These are phyloP conservation scores for Vaccinium vitisidaea DNA, from an alignment of 148 eudicot species.

Conservation along the genomic window DNA sequence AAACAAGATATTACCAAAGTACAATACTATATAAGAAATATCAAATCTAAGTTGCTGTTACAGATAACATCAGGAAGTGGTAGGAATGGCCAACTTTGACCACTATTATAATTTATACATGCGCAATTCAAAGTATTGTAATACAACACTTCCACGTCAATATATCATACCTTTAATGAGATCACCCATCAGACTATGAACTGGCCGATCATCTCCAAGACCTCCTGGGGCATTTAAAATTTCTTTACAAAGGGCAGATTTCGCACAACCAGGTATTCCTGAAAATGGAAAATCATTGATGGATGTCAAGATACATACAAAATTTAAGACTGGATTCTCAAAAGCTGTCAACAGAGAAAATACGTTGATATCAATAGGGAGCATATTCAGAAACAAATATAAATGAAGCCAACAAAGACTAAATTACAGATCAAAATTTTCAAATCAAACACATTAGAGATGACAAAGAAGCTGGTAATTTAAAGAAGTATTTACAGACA, in stretches of 20 bases:
- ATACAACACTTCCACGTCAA: background rate
- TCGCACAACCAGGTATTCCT: slow-evolving; percentile 99
- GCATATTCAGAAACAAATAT: background rate
- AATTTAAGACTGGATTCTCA: background rate
- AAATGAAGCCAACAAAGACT: background rate
- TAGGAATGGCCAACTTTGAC: background rate
- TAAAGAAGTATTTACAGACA: background rate
- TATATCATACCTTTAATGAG: slow-evolving; percentile 64
- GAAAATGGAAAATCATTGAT: slow-evolving; percentile 15
- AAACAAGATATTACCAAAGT: background rate
- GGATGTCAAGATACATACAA: slow-evolving; percentile 8
- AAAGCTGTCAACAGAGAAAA: slow-evolving; percentile 12
- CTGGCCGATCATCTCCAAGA: slow-evolving; percentile 76
- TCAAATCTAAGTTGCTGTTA: background rate
- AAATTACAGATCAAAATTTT: background rate
- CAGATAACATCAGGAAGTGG: slow-evolving; percentile 1
- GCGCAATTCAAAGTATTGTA: background rate
- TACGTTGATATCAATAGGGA: background rate
- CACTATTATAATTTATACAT: background rate
- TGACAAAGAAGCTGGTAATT: background rate
- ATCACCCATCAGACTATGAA: slow-evolving; percentile 93
- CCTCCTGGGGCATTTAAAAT: slow-evolving; percentile 50
- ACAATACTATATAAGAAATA: background rate
- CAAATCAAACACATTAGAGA: background rate
- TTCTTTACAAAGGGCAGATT: slow-evolving; percentile 93